Conservation (phyloP, 1,139 yeast genomes). For the Magnusiomyces starmeri region DNA sequence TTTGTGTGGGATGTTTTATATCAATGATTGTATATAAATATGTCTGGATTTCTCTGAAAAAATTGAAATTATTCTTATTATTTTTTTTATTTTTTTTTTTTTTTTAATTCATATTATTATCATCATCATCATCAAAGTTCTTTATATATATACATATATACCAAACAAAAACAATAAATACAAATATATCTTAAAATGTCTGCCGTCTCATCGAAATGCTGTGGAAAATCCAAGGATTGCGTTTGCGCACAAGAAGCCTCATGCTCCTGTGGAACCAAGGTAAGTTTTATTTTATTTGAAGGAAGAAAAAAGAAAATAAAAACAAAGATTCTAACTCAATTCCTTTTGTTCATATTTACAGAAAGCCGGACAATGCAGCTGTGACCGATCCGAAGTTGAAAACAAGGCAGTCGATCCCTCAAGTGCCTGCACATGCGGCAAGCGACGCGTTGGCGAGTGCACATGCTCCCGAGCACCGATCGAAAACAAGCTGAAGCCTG, state of each 20-base stretch:
- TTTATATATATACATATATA: too few relatives aligned
- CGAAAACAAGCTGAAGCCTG: constrained; percentile 32
- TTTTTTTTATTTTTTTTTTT: not conserved
- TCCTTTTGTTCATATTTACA: too few relatives aligned
- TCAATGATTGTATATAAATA: too few relatives aligned
- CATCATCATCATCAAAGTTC: not conserved
- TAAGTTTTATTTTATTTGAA: not conserved
- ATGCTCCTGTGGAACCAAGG: constrained; percentile 39
- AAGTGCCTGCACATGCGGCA: constrained; percentile 37
- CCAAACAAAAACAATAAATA: not conserved
- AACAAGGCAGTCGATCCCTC: constrained; percentile 26
- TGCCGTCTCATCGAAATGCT: constrained; percentile 29
- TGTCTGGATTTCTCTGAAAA: not conserved
- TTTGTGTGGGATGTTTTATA: too few relatives aligned
- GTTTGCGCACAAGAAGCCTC: constrained; percentile 38
- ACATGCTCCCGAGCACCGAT: constrained; percentile 35
- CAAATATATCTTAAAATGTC: not conserved
- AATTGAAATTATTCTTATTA: not conserved
- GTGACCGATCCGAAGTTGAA: constrained; percentile 33
- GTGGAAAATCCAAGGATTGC: constrained; percentile 33
- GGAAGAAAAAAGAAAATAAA: not conserved
- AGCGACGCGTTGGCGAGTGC: constrained; percentile 31
- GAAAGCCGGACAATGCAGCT: constrained; percentile 35
- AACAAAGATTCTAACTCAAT: too few relatives aligned
- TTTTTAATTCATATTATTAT: not conserved